These are phyloP conservation scores for Alternaria angustiovoidea DNA, from an alignment of 2,329 filamentous ascomycete species.

Conservation along the genomic window DNA sequence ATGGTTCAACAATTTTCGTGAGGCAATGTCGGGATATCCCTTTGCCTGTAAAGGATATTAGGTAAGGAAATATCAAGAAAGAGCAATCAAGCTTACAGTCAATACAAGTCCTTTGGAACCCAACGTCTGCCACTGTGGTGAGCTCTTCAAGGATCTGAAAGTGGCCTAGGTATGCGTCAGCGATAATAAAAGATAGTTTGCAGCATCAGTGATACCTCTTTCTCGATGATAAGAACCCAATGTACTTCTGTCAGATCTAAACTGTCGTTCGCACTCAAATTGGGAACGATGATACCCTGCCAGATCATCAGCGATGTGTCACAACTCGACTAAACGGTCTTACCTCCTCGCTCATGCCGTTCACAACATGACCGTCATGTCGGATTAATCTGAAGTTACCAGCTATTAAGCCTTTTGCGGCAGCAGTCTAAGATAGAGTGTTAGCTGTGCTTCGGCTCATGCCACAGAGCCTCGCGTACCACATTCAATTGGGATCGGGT, in stretches of 20 bases:
- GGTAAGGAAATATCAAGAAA: constrained; percentile 9
- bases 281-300: constrained; percentile 71
- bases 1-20: constrained; percentile 68
- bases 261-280: constrained; percentile 57
- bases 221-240: constrained; percentile 80
- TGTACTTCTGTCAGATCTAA: constrained; percentile 60
- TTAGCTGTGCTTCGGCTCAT: constrained; percentile 31
- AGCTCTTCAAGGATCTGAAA: constrained; percentile 71
- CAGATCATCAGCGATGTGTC: neutral
- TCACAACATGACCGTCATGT: constrained; percentile 54
- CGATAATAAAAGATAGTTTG: neutral
- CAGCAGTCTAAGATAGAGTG: constrained; percentile 65
- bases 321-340: neutral
- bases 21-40: constrained; percentile 80
- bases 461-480: constrained; percentile 55
- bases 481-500: constrained; percentile 73
- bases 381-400: constrained; percentile 64
- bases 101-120: constrained; percentile 70
- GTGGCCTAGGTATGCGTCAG: constrained; percentile 65
- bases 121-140: constrained; percentile 61
- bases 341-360: constrained; percentile 56
- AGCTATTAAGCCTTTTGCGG: constrained; percentile 74
- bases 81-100: constrained; percentile 61
- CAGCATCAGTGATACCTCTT: constrained; percentile 65
- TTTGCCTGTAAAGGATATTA: constrained; percentile 67